Base-by-base conservation (phyloP, 2,329 filamentous ascomycete genomes). In the Diaporthe batatas region DNA sequence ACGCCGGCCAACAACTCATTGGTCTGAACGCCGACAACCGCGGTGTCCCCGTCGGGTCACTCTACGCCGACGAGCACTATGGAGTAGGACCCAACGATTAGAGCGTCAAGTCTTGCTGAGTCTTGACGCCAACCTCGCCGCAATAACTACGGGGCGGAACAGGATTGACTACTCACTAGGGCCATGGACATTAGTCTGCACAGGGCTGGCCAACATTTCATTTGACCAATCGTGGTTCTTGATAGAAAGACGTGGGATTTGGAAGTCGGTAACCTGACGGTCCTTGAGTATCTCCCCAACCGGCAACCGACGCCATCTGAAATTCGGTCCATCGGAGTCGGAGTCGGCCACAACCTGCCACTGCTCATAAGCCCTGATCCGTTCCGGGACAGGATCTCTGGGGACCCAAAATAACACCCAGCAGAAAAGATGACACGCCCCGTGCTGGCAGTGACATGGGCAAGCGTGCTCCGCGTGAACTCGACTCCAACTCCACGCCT, bases 361-460 rank as follows among this genome's bases (percentile, higher is more conserved):
- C 75, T 91, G 80, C 84, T 87, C 83, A 84, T 82, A 81, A 54
- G 88, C 88, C 8, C 90, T 91, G 76, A 90, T 92, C 90, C 91
- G 79, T 87, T 90, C 77, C 90, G 85, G 82, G 91, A 86, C 14
- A 92, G 85, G 69, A 92, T 84, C 81, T 91, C 91, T 18, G 90
- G 83, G 1, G 88, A 88, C 21, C 89, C 90, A 75, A 92, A 91
- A 10, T 89, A 91, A 11, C 89, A 83, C 71, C 91, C 91, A 4
- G 89, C 88, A 32, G 90, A 87, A 42, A 92, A 82, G 75, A 92
- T 86, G 47, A 92, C 90, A 57, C 89, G 87, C 36, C 91, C 91
- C 8, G 85, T 87, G 58, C 82, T 81, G 11, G 83, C 76, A 29
- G 89, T 91, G 70, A 92, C 82, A 6, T 87, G 88, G 70, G 92